These are phyloP conservation scores for Auriscalpium orientale DNA, from an alignment of 768 basidiomycete species.

Conservation along the genomic window DNA sequence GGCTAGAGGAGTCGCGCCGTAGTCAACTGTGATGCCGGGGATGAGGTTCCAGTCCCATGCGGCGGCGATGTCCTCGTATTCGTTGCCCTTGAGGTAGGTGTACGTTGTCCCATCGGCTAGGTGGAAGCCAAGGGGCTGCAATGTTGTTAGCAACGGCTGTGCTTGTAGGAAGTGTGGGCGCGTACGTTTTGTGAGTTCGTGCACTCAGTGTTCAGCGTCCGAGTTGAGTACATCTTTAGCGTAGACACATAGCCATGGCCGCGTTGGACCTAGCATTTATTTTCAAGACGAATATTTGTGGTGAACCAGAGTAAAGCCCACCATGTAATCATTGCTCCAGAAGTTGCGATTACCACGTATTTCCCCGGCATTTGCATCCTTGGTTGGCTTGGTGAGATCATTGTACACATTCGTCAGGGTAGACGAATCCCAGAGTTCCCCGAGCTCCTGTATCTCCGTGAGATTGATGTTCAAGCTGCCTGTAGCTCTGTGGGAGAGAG, in stretches of 20 bases:
- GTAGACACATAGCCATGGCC: conserved; percentile 24
- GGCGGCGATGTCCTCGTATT: conserved; percentile 67
- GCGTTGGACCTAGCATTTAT: conserved; percentile 24
- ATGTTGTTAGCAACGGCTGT: not conserved
- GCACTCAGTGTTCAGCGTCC: conserved; percentile 28
- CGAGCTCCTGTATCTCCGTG: conserved; percentile 22
- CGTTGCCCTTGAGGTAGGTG: conserved; percentile 56
- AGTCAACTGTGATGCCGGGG: conserved; percentile 65
- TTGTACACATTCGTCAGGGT: conserved; percentile 8
- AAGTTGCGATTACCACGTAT: conserved; percentile 26
- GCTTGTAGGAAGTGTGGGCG: not conserved
- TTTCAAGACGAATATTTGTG: not conserved
- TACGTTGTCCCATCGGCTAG: conserved; percentile 57
- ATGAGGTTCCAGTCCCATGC: conserved; percentile 76
- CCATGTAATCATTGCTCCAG: conserved; percentile 29
- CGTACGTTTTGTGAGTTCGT: conserved; percentile 23
- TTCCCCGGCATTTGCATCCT: conserved; percentile 21
- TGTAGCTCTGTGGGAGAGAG: conserved; percentile 16
- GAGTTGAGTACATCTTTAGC: conserved; percentile 27
- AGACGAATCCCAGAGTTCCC: conserved; percentile 19
- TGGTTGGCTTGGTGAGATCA: conserved; percentile 10
- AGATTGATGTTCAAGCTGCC: conserved; percentile 23
- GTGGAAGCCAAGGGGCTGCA: conserved; percentile 38
- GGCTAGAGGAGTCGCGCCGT: conserved; percentile 43
- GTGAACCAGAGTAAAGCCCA: conserved; percentile 2